A percentile compares a stretch with the other conserved stretches of the same genome.
Evolutionary conservation across 495 filamentous ascomycete genomes (phyloP).

Genomic region (Neurospora discreta): DNA sequence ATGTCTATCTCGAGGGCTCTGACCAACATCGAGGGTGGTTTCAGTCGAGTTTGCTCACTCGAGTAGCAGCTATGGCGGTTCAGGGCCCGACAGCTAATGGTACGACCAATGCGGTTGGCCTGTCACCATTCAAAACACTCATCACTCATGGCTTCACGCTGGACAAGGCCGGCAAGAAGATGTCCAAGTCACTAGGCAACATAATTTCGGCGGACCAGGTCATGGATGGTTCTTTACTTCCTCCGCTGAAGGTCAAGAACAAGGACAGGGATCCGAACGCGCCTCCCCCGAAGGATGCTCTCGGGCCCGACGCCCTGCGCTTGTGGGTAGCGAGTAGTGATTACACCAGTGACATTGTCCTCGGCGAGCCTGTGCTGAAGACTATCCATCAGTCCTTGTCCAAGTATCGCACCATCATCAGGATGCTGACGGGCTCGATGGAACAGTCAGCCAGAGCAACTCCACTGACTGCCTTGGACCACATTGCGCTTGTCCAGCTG

Average conservation of each 20-base stretch:
- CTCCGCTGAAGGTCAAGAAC: slow-evolving; percentile 33
- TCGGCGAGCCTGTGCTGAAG: slow-evolving; percentile 64
- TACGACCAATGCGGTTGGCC: slow-evolving; percentile 11
- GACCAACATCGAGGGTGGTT: slow-evolving; percentile 99
- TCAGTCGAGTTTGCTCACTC: slow-evolving; percentile 93
- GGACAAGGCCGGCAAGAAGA: slow-evolving; percentile 81
- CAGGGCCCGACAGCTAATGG: slow-evolving; percentile 6
- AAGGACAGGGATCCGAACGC: slow-evolving; percentile 10
- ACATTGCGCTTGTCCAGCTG: slow-evolving; percentile 68
- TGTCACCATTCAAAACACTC: slow-evolving; percentile 64
- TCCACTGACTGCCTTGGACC: slow-evolving; percentile 46
- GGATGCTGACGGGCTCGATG: slow-evolving; percentile 76
- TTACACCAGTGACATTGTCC: slow-evolving; percentile 75
- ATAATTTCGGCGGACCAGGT: slow-evolving; percentile 70
- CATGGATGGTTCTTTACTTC: slow-evolving; percentile 60
- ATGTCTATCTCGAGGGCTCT: slow-evolving; percentile 86
- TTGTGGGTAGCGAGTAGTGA: slow-evolving; percentile 88
- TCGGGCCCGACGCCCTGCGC: slow-evolving; percentile 76
- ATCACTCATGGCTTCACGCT: slow-evolving; percentile 95
- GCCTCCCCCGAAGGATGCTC: slow-evolving; percentile 23
- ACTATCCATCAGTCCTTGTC: slow-evolving; percentile 62
- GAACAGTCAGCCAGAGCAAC: slow-evolving; percentile 42
- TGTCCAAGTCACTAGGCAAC: slow-evolving; percentile 98
- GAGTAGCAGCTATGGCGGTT: slow-evolving; percentile 38
- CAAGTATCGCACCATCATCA: slow-evolving; percentile 79